Evolutionary conservation across 2,329 filamentous ascomycete species (phyloP), one percentile per base, ranked within the genome.

Genomic region (Arthrobotrys entomopaga): DNA sequence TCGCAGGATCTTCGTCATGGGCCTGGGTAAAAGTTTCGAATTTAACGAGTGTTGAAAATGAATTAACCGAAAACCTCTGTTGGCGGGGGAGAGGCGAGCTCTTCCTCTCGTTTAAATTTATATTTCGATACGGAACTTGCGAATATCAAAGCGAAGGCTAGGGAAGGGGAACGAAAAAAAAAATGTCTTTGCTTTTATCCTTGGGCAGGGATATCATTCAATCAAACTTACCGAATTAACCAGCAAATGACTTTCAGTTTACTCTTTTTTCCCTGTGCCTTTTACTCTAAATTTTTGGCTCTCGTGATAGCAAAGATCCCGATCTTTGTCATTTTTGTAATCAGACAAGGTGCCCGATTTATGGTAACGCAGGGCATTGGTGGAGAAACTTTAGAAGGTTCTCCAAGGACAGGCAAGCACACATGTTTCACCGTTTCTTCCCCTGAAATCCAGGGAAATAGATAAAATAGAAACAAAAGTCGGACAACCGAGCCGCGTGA

Each of bases 1-100:
- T 65, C 15, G 58, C 69, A 57, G 69, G 56, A 73, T 66, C 61
- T 66, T 63, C 69, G 69, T 49, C 61, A 65, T 66, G 61, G 69
- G 69, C 49, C 60, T 42, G 24, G 67, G 67, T 60, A 65, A 65
- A n/a, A 59, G 67, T 72, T 72, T 72, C 56, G 67, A 59, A 58
- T 72, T 65, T 65, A 72, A 64, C 61, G 48, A 40, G 49, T 73
- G 56, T 53, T 53, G 49, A 52, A n/a, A n/a, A 53, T 20, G 48
- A 66, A 73, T 66, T 73, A 66, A 73, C 61, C 69, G 60, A 65
- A 72, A 42, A 59, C 56, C 15, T 48, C 22, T 63, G 50, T 16
- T 54, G 54, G 52, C 61, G 42, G 42, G 16, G 16, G 61, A 73
- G 60, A 73, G 60, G 49, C 67, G 67, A 72, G 53, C 59, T 72